Evolutionary conservation across 2,329 filamentous ascomycete genomes (phyloP).

Genomic region (Dryadomyces quercivorus): DNA sequence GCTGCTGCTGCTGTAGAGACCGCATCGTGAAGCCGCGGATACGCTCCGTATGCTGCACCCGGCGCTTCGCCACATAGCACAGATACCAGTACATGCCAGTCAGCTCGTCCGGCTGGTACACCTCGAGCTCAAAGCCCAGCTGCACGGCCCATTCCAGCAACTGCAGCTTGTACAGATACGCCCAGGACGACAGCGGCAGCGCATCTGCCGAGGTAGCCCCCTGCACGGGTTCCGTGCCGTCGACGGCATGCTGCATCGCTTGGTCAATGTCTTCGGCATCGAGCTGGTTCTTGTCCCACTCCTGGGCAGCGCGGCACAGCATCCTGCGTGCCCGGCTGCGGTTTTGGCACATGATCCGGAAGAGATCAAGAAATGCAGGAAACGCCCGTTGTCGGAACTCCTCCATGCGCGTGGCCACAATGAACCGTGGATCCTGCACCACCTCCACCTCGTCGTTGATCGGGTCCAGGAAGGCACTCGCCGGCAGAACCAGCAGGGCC

Average conservation of each 20-base stretch:
- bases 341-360: slow-evolving; percentile 80
- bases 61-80: slow-evolving; percentile 56
- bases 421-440: slow-evolving; percentile 59
- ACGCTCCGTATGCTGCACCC: slow-evolving; percentile 57
- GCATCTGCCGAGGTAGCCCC: slow-evolving; percentile 19
- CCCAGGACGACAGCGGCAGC: slow-evolving; percentile 76
- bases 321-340: slow-evolving; percentile 78
- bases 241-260: slow-evolving; percentile 47
- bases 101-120: slow-evolving; percentile 79
- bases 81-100: slow-evolving; percentile 88
- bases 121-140: slow-evolving; percentile 84
- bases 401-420: slow-evolving; percentile 64
- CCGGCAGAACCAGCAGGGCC: slow-evolving; percentile 62
- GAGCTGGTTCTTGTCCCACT: slow-evolving; percentile 48
- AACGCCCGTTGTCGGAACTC: slow-evolving; percentile 46
- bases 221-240: slow-evolving; percentile 28
- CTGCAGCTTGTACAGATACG: slow-evolving; percentile 78
- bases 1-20: slow-evolving; percentile 21
- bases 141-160: slow-evolving; percentile 82
- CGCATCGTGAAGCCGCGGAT: slow-evolving; percentile 54
- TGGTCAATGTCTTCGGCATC: slow-evolving; percentile 70
- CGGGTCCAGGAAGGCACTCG: slow-evolving; percentile 57
- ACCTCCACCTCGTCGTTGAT: slow-evolving; percentile 66
- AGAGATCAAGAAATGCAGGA: slow-evolving; percentile 69
- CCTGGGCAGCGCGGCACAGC: slow-evolving; percentile 70